Evolutionary conservation across 2,329 filamentous ascomycete species (phyloP), one percentile per base, ranked within the genome.

Genomic region (Dactylonectria macrodidyma): DNA sequence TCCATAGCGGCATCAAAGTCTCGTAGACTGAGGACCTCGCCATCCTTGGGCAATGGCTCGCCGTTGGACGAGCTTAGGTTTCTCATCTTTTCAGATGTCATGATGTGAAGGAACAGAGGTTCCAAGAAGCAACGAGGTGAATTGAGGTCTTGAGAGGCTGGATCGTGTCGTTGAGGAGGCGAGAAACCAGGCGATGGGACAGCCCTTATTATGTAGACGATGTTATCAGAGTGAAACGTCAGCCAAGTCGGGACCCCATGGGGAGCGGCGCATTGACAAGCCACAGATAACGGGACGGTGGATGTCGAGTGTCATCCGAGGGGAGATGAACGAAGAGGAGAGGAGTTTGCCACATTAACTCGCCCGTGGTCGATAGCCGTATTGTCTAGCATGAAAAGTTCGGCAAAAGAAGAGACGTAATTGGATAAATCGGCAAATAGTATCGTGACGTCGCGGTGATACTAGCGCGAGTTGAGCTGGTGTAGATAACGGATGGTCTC

Each of bases 381-480:
- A 50, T 5, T 24, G 46, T 38, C 36, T 59, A 56, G 36, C 44
- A 26, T 50, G 58, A 47, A 3, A 24, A 51, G 47, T 33, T 64
- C 71, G 68, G 67, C 59, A 59, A 66, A 44, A 2, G 0, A n/a
- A 1, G 1, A 1, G 1, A 0, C 1, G 0, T 73, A 12, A 74
- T 73, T 74, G 68, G 72, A n/a, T 14, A 34, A 7, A 3, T 73
- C 72, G 72, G 72, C 72, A 71, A 67, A 9, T 1, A 5, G 44
- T 3, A 44, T 3, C 34, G 33, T 30, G 22, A 50, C 3, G 26
- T 33, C 9, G 2, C 7, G 38, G 46, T n/a, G 12, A n/a, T 26
- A 19, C n/a, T 63, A 63, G 56, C 54, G n/a, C 33, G 12, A 22
- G 10, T 47, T 16, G 46, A n/a, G 34, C 47, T n/a, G 19, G 16